Percentiles rank a stretch among this genome's conserved stretches.
Evolutionary conservation across 164 flowering plant genomes (phyloP).

Genomic region (Litsea cubeba): DNA sequence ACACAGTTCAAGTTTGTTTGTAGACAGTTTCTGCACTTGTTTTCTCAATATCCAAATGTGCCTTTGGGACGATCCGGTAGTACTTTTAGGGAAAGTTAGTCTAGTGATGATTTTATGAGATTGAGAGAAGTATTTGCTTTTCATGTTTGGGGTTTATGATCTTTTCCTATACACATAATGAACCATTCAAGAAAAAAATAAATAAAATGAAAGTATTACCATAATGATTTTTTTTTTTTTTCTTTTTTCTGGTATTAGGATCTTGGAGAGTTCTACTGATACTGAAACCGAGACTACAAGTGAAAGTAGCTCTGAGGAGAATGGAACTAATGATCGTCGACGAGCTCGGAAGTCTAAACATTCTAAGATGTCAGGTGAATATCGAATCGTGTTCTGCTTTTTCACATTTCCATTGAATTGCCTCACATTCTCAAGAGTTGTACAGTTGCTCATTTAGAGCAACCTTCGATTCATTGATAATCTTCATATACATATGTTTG

Average conservation of each 20-base stretch:
- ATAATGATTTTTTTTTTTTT: not conserved
- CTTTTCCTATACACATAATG: not conserved
- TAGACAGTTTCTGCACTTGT: no score
- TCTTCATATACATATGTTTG: no score
- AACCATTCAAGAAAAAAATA: not conserved
- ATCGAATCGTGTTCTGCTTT: not conserved
- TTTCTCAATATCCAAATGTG: no score
- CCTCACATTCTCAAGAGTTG: not conserved
- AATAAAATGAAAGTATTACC: no score
- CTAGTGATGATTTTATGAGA: no score
- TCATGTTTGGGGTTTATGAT: not conserved
- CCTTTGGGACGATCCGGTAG: no score
- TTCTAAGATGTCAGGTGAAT: slow-evolving; percentile 28
- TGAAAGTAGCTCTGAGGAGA: slow-evolving; percentile 40
- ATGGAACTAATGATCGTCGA: slow-evolving; percentile 27
- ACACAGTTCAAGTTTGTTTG: no score
- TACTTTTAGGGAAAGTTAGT: no score
- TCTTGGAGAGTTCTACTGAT: slow-evolving; percentile 45
- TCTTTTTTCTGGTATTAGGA: slow-evolving; percentile 28
- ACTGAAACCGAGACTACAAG: slow-evolving; percentile 44
- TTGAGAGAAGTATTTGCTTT: not conserved
- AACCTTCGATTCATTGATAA: no score
- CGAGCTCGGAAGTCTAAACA: slow-evolving; percentile 32
- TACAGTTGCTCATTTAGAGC: no score
- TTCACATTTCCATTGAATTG: no score